Evolutionary conservation across 306 rosid species (phyloP), one percentile per base, ranked within the genome.

Genomic region (Vicia faba): DNA sequence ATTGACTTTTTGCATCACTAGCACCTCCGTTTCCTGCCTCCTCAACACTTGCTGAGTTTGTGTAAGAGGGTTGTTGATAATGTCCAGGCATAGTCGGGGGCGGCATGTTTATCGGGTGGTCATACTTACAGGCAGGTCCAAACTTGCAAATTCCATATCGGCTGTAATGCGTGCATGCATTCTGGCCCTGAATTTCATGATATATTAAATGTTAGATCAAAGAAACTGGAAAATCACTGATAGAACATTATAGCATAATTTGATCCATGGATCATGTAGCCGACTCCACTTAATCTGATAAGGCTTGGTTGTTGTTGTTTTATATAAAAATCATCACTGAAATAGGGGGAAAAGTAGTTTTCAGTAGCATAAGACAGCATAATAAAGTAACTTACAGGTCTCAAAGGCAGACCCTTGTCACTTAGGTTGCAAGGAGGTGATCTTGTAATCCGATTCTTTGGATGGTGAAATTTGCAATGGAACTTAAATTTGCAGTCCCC

Each of bases 91-190:
- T 64, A 28, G 76, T 44, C 68, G 85, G 51, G 41, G 88, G 62
- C 20, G 63, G 23, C 31, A 77, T 65, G 61, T 65, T 41, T 54
- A 66, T 54, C 0, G 95, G 86, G 55, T 92, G 98, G 61, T 89
- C 91, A 58, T 58, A 92, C 87, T 70, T 87, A 84, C 96, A 92
- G 18, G 91, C 84, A 16, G 96, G 93, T 72, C 98, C 96, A 9
- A 70, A 92, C 76, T 89, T 93, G 87, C 96, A 93, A 65, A 93
- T 88, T 75, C 98, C 98, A 48, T 83, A 87, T 44, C 88, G 87
- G 66, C 91, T 83, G 79, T 85, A 93, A 72, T 84, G 74, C 0
- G 89, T 15, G 92, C 98, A 93, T 33, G 79, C 56, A 55, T 75
- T 83, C 85, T 88, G 88, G 53, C 86, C 98, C 96, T 93, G 87